Conservation (phyloP, 768 basidiomycete species). For the Boletales sp. region DNA sequence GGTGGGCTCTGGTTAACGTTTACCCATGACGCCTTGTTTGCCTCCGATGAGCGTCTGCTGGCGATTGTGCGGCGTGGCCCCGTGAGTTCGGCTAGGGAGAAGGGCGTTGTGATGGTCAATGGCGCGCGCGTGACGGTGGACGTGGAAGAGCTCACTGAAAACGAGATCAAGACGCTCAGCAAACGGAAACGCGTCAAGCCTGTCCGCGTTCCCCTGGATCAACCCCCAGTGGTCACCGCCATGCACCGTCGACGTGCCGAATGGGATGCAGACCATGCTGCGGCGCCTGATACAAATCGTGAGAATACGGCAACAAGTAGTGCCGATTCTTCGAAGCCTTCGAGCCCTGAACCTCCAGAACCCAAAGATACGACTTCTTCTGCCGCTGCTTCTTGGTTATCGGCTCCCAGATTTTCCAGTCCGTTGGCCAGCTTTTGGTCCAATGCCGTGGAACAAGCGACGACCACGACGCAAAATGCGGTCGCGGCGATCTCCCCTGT, state of each 20-base stretch:
- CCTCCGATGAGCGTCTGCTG: slow-evolving; percentile 72
- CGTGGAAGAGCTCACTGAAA: slow-evolving; percentile 81
- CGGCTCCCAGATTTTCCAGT: slow-evolving; percentile 64
- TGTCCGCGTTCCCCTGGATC: slow-evolving; percentile 84
- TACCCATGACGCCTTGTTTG: slow-evolving; percentile 77
- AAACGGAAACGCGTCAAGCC: slow-evolving; percentile 88
- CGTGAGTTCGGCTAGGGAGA: slow-evolving; percentile 54
- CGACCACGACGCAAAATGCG: slow-evolving; percentile 70
- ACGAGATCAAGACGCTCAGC: slow-evolving; percentile 77
- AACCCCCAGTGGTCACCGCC: slow-evolving; percentile 76
- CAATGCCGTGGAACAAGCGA: slow-evolving; percentile 72
- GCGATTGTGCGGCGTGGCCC: slow-evolving; percentile 74
- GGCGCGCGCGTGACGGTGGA: slow-evolving; percentile 83
- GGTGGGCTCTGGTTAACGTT: slow-evolving; percentile 95
- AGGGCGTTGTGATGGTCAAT: slow-evolving; percentile 83
- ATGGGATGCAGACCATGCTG: slow-evolving; percentile 57
- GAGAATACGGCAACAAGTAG: slow-evolving; percentile 12
- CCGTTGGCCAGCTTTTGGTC: slow-evolving; percentile 70
- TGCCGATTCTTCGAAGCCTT: slow-evolving; percentile 16
- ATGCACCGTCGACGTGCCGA: slow-evolving; percentile 69
- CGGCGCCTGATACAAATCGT: slow-evolving; percentile 13
- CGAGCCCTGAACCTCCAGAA: slow-evolving; percentile 22
- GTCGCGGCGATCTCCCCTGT: slow-evolving; percentile 73
- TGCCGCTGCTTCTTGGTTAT: slow-evolving; percentile 42
- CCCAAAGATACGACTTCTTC: slow-evolving; percentile 7